Base-by-base conservation (phyloP, 2,329 filamentous ascomycete species). In the Phyllosticta citriasiana region DNA sequence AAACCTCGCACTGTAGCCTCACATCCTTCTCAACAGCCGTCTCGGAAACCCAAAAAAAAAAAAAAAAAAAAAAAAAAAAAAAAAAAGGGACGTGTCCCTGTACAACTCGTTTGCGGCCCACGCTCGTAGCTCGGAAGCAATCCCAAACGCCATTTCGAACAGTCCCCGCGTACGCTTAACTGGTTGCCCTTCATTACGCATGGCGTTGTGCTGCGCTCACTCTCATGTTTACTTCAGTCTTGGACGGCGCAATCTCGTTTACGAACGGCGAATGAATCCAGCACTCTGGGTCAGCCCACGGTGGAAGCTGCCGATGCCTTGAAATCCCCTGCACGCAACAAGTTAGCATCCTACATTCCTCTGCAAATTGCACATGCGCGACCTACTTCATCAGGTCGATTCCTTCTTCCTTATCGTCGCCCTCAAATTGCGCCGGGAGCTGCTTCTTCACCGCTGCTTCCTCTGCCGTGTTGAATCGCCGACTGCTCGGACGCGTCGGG, bases 381-480 rank as follows among this genome's bases (percentile, higher is more conserved):
- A 72, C 76, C 72, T 70, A 79, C 78, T 79, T 80, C 54, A 74
- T 76, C 54, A 80, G 70, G 70, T 80, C 78, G 62, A 79, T 79
- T 16, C 76, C 74, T 58, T 77, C 77, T 24, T 75, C 77, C 6
- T 74, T 70, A 30, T 77, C 74, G 26, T 74, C 73, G 24, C 72
- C 72, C 53, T 9, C 67, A 66, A 40, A 67, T 65, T 51, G 69
- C 64, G 57, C 40, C 0, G 58, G 63, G 30, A 62, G 14, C 40
- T 59, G 61, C 53, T 59, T 62, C 61, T 62, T 62, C 25, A 59
- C 57, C 7, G 56, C 61, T 3, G 12, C 61, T 50, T 59, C 61
- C 14, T 62, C 57, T 10, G 58, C 53, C 35, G 61, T 61, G 30
- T 58, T 60, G 50, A 60, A 62, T 8, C 61, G 55, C 12, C 61